Evolutionary conservation across 129 eudicot species (phyloP).

Genomic region (Kitagawia praeruptora): DNA sequence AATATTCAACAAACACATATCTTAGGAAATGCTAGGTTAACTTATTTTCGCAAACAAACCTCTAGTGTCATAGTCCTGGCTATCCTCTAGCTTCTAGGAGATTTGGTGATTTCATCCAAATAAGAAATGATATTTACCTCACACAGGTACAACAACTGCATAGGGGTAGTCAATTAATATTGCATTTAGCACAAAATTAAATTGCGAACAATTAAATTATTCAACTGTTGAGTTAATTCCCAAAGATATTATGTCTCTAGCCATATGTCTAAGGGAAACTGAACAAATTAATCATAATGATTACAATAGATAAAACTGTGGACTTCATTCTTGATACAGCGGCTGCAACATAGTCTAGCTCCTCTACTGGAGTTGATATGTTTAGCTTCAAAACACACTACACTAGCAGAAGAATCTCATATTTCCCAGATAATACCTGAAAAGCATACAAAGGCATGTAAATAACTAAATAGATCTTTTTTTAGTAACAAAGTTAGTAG

Average conservation of each 20-base stretch:
- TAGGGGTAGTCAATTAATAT: background rate
- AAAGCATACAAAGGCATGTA: slow-evolving; percentile 7
- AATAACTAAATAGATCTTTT: background rate
- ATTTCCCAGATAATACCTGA: slow-evolving; percentile 80
- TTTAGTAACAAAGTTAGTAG: background rate
- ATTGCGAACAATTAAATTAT: no score
- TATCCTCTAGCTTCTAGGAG: background rate
- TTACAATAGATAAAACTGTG: slow-evolving; percentile 73
- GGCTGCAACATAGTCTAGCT: slow-evolving; percentile 35
- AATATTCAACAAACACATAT: background rate
- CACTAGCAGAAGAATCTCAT: slow-evolving; percentile 71
- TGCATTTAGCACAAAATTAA: background rate
- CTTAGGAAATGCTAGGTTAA: background rate
- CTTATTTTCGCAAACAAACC: background rate
- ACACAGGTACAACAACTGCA: background rate
- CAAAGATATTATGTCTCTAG: background rate
- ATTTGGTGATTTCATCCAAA: background rate
- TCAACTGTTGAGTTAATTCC: background rate
- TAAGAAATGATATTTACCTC: background rate
- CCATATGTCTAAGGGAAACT: background rate
- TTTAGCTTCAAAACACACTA: slow-evolving; percentile 49
- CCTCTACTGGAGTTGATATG: slow-evolving; percentile 30
- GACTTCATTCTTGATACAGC: slow-evolving; percentile 77
- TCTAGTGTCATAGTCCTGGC: background rate
- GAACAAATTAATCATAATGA: slow-evolving; percentile 5